Evolutionary conservation across 139 green algal genomes (phyloP).

Genomic region (Penium margaritaceum): DNA sequence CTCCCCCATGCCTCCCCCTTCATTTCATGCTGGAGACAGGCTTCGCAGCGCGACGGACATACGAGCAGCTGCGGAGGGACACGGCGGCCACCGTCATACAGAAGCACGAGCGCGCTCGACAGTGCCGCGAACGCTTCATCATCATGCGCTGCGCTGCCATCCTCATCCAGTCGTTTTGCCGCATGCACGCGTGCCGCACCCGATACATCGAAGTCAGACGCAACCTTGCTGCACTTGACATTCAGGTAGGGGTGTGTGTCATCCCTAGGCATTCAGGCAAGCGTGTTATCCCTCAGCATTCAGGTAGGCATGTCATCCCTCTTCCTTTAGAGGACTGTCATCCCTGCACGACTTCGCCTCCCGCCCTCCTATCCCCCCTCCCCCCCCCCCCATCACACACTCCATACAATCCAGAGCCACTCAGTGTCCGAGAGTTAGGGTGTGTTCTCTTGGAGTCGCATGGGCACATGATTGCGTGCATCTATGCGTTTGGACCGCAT

Average conservation of each 20-base stretch:
- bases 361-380: no score
- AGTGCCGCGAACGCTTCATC: background rate
- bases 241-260: background rate
- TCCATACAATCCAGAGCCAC: no score
- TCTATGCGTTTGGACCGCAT: no score
- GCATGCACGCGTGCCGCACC: slow-evolving; percentile 2
- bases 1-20: no score
- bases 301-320: background rate
- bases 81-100: background rate
- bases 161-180: background rate
- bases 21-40: no score
- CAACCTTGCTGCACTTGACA: background rate
- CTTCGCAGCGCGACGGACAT: background rate
- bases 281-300: background rate
- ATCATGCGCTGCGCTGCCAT: background rate
- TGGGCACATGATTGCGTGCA: no score
- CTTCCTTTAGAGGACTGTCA: background rate
- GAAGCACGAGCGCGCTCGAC: background rate
- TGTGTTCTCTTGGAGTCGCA: no score
- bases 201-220: background rate
- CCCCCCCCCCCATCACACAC: no score
- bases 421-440: no score
- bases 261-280: no score
- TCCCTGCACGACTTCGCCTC: background rate
- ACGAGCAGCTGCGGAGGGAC: background rate